Evolutionary conservation across 352 stramenopile species (phyloP).

Genomic region (Pythium scleroteichum): DNA sequence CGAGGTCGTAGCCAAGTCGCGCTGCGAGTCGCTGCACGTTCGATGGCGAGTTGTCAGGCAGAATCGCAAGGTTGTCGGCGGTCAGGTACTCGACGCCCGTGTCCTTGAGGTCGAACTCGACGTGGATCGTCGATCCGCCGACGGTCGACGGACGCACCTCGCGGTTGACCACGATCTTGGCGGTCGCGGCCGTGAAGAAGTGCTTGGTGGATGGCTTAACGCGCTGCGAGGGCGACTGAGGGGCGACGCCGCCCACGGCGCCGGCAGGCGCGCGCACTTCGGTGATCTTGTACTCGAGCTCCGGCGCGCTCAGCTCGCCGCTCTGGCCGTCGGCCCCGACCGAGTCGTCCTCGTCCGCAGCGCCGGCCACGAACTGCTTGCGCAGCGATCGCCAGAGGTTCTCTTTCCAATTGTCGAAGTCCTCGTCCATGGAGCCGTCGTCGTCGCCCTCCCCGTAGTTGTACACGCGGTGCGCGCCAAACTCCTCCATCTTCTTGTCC

Average conservation of each 20-base stretch:
- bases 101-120: constrained; percentile 88
- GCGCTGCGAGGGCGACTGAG: constrained; percentile 31
- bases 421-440: constrained; percentile 92
- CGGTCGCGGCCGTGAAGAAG: constrained; percentile 87
- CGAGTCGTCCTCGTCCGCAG: constrained; percentile 24
- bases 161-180: constrained; percentile 84
- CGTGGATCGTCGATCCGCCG: constrained; percentile 86
- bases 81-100: constrained; percentile 90
- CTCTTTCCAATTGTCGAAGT: constrained; percentile 96
- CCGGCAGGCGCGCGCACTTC: constrained; percentile 38
- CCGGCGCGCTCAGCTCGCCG: constrained; percentile 34
- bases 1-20: constrained; percentile 88
- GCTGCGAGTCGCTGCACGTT: constrained; percentile 86
- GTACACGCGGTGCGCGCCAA: constrained; percentile 86
- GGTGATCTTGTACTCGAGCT: constrained; percentile 62
- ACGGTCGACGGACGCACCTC: constrained; percentile 87
- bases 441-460: constrained; percentile 96
- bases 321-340: constrained; percentile 4
- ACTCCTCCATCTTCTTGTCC: constrained; percentile 83
- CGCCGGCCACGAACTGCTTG: constrained; percentile 56
- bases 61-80: constrained; percentile 93
- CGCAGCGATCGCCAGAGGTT: constrained; percentile 82
- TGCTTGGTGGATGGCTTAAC: constrained; percentile 87
- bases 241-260: constrained; percentile 15
- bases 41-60: constrained; percentile 85